These are phyloP conservation scores for Boletales sp. DNA, from an alignment of 768 basidiomycete species.

Conservation along the genomic window DNA sequence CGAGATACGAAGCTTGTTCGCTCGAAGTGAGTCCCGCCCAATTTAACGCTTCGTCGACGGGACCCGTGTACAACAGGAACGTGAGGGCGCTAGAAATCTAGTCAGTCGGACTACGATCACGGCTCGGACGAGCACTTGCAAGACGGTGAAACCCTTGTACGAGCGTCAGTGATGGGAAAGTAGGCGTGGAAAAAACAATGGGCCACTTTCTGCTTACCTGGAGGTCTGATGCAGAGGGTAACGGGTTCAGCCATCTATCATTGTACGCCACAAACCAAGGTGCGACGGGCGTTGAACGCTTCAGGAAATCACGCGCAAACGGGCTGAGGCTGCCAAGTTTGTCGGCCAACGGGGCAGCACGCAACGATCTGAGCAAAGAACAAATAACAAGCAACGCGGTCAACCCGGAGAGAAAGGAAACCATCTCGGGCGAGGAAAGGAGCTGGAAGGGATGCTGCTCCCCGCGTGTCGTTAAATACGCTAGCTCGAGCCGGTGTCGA, in stretches of 20 bases:
- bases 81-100: conserved; percentile 31
- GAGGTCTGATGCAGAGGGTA: conserved; percentile 43
- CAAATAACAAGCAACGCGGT: not conserved
- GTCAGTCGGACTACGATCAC: not conserved
- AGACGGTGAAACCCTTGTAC: conserved; percentile 33
- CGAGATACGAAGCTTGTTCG: conserved; percentile 39
- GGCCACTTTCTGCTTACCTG: conserved; percentile 27
- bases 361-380: conserved; percentile 6
- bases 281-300: conserved; percentile 33
- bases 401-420: conserved; percentile 7
- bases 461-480: conserved; percentile 17
- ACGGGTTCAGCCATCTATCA: conserved; percentile 40
- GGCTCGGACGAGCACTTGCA: conserved; percentile 15
- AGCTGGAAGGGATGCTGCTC: not conserved
- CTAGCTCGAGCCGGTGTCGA: not conserved
- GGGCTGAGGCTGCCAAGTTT: conserved; percentile 22
- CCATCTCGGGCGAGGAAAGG: conserved; percentile 8
- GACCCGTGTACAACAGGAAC: conserved; percentile 39
- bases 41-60: conserved; percentile 43
- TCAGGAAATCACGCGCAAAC: conserved; percentile 18
- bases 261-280: conserved; percentile 48
- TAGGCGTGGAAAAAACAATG: not conserved
- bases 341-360: conserved; percentile 19
- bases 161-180: not conserved
- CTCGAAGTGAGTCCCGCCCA: conserved; percentile 38